Evolutionary conservation across 2,329 filamentous ascomycete genomes (phyloP), one percentile per base, ranked within the genome.

Genomic region (Colletotrichum tabaci): DNA sequence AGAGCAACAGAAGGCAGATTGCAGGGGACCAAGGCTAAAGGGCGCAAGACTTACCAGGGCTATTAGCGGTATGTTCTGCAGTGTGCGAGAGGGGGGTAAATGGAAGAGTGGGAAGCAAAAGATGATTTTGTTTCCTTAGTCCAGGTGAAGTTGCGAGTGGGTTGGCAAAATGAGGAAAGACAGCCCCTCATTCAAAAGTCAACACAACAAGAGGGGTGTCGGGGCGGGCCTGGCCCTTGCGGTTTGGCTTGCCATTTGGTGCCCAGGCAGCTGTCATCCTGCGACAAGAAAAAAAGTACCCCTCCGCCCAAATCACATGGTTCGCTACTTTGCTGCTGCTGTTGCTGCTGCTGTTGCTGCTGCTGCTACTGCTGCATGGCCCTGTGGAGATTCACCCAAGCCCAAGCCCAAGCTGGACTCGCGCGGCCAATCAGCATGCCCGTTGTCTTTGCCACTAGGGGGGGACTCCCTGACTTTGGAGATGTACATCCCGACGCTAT

Each of bases 101-200:
- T 62, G 46, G 46, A 62, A 67, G 66, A 66, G 68, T 67, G 68
- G 64, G 30, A 71, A 67, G 66, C 65, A 69, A 69, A 71, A 61
- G 57, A 57, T 67, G 64, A 66, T 58, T 65, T 46, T 70, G 61
- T 71, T 65, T 71, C 71, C 60, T 67, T 58, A 49, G 67, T 63
- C 57, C 63, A 60, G 47, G 63, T 67, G 71, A 71, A 73, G 69
- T 71, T 73, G 56, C 65, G 57, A 72, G 72, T 73, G 69, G 72
- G 69, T 61, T 71, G 60, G 64, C 68, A 73, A 73, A 73, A 73
- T 72, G 69, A 73, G 64, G 64, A 65, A 73, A 71, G 61, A 61
- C 55, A 72, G 72, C 72, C 72, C 72, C 72, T 73, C 72, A 73
- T 71, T 72, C 71, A 73, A 63, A 73, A 73, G 69, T 72, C 69